These are phyloP conservation scores for Leccinum disarticulatum DNA, from an alignment of 768 basidiomycete genomes.

Conservation along the genomic window DNA sequence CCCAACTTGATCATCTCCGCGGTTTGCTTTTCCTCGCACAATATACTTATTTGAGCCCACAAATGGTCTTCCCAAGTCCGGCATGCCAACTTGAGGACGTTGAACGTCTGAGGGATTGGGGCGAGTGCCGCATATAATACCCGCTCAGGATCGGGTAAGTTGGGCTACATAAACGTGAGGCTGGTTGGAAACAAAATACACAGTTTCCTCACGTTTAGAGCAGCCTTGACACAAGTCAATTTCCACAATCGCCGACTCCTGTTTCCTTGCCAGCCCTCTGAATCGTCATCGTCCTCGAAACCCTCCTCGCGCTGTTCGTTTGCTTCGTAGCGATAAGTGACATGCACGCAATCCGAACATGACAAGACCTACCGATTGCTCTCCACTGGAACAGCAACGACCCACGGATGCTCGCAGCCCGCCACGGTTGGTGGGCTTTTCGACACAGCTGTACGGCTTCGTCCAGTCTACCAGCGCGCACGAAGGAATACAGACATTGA, in stretches of 20 bases:
- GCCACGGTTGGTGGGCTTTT: constrained; percentile 87
- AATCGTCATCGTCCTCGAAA: constrained; percentile 41
- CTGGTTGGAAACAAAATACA: neutral
- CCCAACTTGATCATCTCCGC: constrained; percentile 61
- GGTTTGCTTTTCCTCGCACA: constrained; percentile 80
- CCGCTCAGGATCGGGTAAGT: constrained; percentile 72
- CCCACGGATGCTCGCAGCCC: constrained; percentile 86
- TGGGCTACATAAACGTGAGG: constrained; percentile 38
- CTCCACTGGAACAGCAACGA: constrained; percentile 76
- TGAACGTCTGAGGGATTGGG: constrained; percentile 66
- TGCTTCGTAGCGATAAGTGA: constrained; percentile 41
- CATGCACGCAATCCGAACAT: neutral
- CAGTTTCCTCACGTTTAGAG: constrained; percentile 57
- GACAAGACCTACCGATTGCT: constrained; percentile 55
- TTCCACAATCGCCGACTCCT: constrained; percentile 83
- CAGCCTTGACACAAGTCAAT: constrained; percentile 74
- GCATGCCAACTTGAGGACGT: constrained; percentile 69
- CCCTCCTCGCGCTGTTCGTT: constrained; percentile 51
- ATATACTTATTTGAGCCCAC: constrained; percentile 84
- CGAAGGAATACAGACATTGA: constrained; percentile 75
- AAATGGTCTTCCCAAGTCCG: constrained; percentile 94
- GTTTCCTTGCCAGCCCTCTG: constrained; percentile 71
- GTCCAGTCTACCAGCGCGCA: constrained; percentile 83
- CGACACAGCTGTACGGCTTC: constrained; percentile 82
- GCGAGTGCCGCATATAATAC: constrained; percentile 83